phyloP scores from a whole-genome alignment of 1,284 basidiomycete species.

The Puccinia sorghi region DNA sequence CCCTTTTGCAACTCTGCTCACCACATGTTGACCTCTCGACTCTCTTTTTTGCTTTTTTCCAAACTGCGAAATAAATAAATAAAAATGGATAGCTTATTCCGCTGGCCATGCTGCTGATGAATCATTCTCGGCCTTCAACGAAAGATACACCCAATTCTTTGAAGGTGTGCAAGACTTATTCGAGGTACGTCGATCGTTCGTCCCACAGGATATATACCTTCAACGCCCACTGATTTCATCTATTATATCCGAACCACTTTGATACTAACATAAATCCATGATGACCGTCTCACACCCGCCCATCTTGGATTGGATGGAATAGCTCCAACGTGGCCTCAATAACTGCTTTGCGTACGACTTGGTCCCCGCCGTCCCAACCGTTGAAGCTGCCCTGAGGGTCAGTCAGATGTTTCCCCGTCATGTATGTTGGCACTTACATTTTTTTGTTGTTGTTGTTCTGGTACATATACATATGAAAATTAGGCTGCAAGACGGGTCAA shows the following conservation, averaged over 20 bases:
- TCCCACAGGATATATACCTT: neutral
- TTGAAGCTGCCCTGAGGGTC: conserved; percentile 46
- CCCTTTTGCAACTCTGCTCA: no score
- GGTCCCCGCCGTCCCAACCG: conserved; percentile 68
- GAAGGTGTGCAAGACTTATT: conserved; percentile 89
- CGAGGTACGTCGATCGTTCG: conserved; percentile 63
- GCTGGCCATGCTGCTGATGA: conserved; percentile 66
- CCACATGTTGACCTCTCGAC: no score
- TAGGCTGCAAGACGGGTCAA: conserved; percentile 87
- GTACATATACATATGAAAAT: no score
- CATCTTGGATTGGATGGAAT: neutral
- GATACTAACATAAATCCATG: no score
- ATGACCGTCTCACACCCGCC: neutral
- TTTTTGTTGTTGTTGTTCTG: neutral
- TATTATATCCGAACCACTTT: neutral
- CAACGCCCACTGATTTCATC: neutral
- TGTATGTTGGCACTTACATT: neutral
- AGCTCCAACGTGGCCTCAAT: conserved; percentile 91
- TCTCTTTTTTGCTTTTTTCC: no score
- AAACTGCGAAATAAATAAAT: neutral
- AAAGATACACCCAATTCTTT: conserved; percentile 92
- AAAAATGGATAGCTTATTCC: conserved; percentile 31
- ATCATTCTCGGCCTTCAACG: conserved; percentile 89
- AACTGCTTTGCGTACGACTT: conserved; percentile 99
- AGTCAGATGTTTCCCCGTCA: neutral